Evolutionary conservation across 306 rosid genomes (phyloP).

Genomic region (peach (Prunus persica)): Prunus_persica_NCBIv2 NC_034014.1:20448001-20448500

Average conservation of each 20-base stretch:
- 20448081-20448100: constrained; percentile 36
- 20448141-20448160: constrained; percentile 50
- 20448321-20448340: background rate
- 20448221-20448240: background rate
- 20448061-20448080: constrained; percentile 42
- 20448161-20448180: constrained; percentile 52
- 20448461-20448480: background rate
- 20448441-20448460: background rate
- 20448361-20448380: background rate
- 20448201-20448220: constrained; percentile 55
- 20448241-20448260: background rate
- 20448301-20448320: background rate
- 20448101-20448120: constrained; percentile 8
- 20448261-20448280: background rate
- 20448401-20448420: background rate
- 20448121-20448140: constrained; percentile 6
- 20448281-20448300: background rate
- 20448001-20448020: constrained; percentile 46
- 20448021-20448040: constrained; percentile 45
- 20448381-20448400: background rate
- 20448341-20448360: background rate
- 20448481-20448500: background rate
- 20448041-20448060: constrained; percentile 36
- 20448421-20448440: background rate
- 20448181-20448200: constrained; percentile 59